Evolutionary conservation across 2,329 filamentous ascomycete genomes (phyloP).

Genomic region (Paraconiothyrium brasiliense): DNA sequence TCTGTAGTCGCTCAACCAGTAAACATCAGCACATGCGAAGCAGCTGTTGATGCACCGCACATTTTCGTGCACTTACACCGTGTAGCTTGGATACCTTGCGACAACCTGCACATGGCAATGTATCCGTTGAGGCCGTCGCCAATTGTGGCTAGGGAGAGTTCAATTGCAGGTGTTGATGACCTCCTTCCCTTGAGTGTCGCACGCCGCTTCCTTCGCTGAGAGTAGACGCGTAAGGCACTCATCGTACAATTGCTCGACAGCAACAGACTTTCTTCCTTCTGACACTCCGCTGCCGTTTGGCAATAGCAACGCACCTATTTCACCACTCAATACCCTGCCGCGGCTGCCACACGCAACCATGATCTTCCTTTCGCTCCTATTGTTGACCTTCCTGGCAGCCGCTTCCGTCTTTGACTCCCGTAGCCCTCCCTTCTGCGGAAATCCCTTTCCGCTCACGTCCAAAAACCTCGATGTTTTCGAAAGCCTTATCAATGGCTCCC

Average conservation of each 20-base stretch:
- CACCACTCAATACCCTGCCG: background rate
- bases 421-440: conserved; percentile 8
- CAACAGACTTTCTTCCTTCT: background rate
- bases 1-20: too few species aligned
- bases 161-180: background rate
- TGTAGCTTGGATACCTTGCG: too few species aligned
- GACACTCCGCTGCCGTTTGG: background rate
- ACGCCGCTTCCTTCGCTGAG: background rate
- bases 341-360: background rate
- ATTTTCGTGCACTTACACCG: too few species aligned
- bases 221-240: background rate
- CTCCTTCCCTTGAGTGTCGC: background rate
- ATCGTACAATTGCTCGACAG: background rate
- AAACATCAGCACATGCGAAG: too few species aligned
- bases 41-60: too few species aligned
- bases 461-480: conserved; percentile 1
- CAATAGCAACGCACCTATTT: background rate
- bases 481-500: conserved; percentile 7
- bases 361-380: background rate
- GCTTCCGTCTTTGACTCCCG: background rate
- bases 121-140: too few species aligned
- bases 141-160: background rate
- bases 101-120: too few species aligned
- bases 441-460: background rate
- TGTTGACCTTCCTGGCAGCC: background rate